These are phyloP conservation scores for Fusarium siculi DNA, from an alignment of 2,329 filamentous ascomycete genomes.

Conservation along the genomic window DNA sequence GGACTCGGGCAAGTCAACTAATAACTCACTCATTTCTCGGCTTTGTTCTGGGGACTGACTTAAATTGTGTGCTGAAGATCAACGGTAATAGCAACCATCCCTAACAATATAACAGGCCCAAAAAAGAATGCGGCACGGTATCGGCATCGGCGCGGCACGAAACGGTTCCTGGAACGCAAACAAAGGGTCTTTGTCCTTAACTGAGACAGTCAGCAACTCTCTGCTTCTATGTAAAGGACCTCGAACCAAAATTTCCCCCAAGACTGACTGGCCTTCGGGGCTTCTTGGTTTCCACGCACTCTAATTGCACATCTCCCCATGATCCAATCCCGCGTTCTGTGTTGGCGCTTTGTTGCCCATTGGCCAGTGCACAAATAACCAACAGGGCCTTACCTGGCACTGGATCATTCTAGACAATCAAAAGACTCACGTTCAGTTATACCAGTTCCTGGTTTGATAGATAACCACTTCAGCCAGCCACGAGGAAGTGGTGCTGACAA, in stretches of 20 bases:
- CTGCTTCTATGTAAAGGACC: not conserved
- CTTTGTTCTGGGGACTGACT: slow-evolving; percentile 26
- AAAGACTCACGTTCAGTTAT: not conserved
- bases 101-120: not conserved
- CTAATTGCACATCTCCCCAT: slow-evolving; percentile 15
- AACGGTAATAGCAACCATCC: slow-evolving; percentile 2
- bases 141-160: not conserved
- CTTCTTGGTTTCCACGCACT: slow-evolving; percentile 7
- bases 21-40: slow-evolving; percentile 26
- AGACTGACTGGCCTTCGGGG: not conserved
- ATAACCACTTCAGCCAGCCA: not conserved
- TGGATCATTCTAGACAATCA: not conserved
- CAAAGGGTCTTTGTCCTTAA: not conserved
- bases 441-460: not conserved
- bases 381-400: slow-evolving; percentile 14
- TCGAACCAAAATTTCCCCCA: not conserved
- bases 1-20: slow-evolving; percentile 13
- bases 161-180: not conserved
- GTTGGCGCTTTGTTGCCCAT: slow-evolving; percentile 24
- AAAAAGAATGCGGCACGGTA: not conserved
- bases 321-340: slow-evolving; percentile 31
- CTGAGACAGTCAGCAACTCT: not conserved
- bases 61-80: slow-evolving; percentile 35
- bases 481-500: not conserved
- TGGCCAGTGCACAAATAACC: slow-evolving; percentile 8